Evolutionary conservation across 1,284 basidiomycete species (phyloP).

Genomic region (Leccinum fuscescens): DNA sequence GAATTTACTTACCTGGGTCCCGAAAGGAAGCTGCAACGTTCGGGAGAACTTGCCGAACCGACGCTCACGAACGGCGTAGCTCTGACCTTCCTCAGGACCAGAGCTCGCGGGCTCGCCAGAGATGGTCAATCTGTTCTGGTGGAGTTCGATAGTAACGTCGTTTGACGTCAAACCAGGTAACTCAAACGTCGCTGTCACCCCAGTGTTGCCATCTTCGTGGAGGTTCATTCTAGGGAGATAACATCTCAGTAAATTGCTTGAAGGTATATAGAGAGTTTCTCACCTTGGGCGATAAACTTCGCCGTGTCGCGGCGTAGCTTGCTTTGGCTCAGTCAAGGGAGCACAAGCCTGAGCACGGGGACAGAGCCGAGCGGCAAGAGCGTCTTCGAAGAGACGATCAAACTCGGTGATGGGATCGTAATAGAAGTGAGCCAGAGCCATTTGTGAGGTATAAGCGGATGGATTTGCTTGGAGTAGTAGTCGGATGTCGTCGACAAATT

Average conservation of each 20-base stretch:
- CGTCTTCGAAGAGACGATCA: not conserved
- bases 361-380: not conserved
- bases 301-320: not conserved
- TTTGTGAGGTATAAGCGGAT: not conserved
- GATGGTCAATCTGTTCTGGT: not conserved
- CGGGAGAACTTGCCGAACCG: conserved; percentile 3
- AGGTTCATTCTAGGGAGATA: not conserved
- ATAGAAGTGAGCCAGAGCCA: conserved; percentile 9
- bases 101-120: not conserved
- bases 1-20: conserved; percentile 4
- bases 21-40: conserved; percentile 4
- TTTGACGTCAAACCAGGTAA: not conserved
- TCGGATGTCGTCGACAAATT: not conserved
- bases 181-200: not conserved
- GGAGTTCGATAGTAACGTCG: not conserved
- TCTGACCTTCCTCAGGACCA: not conserved
- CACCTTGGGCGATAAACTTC: not conserved
- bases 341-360: not conserved
- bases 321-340: not conserved
- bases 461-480: not conserved
- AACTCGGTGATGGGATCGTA: not conserved
- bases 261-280: not conserved
- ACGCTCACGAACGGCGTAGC: not conserved
- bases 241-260: not conserved
- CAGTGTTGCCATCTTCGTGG: not conserved